These are phyloP conservation scores for Plantago major DNA, from an alignment of 257 asterid genomes.

Conservation along the genomic window DNA sequence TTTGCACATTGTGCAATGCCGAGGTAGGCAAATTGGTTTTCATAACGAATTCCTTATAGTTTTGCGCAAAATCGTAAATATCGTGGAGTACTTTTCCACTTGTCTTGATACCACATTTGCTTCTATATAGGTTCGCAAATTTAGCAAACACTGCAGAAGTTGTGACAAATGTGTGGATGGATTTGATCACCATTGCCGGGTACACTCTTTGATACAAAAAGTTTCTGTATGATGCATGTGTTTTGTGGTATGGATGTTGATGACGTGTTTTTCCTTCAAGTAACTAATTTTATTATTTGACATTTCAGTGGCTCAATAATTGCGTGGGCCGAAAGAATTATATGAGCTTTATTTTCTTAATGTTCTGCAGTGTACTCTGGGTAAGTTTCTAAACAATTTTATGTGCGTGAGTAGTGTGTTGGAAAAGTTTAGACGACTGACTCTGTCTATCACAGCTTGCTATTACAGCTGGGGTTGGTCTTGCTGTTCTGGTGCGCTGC, in stretches of 20 bases:
- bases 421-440: conserved; percentile 9
- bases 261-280: conserved; percentile 10
- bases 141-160: conserved; percentile 98
- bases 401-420: background rate
- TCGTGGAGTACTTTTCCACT: background rate
- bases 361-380: conserved; percentile 90
- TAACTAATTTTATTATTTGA: conserved; percentile 33
- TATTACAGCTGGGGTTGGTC: conserved; percentile 84
- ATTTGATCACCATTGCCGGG: conserved; percentile 99
- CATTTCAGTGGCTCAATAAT: conserved; percentile 91
- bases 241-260: conserved; percentile 5
- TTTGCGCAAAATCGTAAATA: too few species aligned
- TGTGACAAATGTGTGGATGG: conserved; percentile 99
- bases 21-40: conserved; percentile 55
- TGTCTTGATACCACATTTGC: conserved; percentile 19
- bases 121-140: conserved; percentile 71
- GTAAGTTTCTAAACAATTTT: conserved; percentile 42
- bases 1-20: conserved; percentile 91
- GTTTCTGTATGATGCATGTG: conserved; percentile 12
- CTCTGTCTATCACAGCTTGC: conserved; percentile 51
- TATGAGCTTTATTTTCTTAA: conserved; percentile 67
- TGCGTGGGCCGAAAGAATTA: conserved; percentile 96
- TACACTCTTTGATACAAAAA: conserved; percentile 28
- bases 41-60: background rate
- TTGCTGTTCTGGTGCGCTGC: conserved; percentile 84